phyloP scores from a whole-genome alignment of 495 filamentous ascomycete species.

The Parachaetomium inaequale region DNA sequence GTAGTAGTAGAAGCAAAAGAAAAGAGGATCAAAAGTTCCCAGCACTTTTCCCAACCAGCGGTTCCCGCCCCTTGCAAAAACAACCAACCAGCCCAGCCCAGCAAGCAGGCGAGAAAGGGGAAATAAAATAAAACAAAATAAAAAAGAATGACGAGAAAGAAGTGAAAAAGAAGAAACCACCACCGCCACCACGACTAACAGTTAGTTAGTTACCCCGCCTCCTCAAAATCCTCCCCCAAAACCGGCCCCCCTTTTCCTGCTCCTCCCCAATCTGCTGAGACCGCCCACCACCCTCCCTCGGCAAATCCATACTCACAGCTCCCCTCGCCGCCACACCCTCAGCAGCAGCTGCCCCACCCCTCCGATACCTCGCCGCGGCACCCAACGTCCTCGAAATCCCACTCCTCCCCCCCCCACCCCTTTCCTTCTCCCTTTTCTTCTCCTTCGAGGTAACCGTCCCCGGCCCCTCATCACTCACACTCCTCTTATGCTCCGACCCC shows the following conservation, averaged over 20 bases:
- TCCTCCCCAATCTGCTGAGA: not conserved
- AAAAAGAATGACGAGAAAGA: not conserved
- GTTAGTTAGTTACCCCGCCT: not conserved
- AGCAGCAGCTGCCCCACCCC: not conserved
- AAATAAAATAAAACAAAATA: not conserved
- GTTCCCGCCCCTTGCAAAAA: not conserved
- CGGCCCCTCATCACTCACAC: conserved; percentile 16
- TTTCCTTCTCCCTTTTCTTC: not conserved
- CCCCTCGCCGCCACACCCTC: not conserved
- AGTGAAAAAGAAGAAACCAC: not conserved
- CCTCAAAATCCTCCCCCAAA: not conserved
- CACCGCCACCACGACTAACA: not conserved
- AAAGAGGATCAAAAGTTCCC: not conserved
- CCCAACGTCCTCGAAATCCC: not conserved
- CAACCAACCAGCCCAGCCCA: not conserved
- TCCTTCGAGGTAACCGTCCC: not conserved
- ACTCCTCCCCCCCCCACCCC: not conserved
- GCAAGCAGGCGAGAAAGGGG: not conserved
- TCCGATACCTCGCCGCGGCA: not conserved
- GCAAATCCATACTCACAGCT: conserved; percentile 14
- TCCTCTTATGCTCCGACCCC: conserved; percentile 17
- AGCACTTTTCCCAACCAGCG: conserved; percentile 5
- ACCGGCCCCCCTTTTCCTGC: not conserved
- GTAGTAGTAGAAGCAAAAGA: not conserved
- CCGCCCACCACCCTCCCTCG: not conserved